Conservation (phyloP, 2,329 filamentous ascomycete genomes). For the Neofusicoccum sp. region DNA sequence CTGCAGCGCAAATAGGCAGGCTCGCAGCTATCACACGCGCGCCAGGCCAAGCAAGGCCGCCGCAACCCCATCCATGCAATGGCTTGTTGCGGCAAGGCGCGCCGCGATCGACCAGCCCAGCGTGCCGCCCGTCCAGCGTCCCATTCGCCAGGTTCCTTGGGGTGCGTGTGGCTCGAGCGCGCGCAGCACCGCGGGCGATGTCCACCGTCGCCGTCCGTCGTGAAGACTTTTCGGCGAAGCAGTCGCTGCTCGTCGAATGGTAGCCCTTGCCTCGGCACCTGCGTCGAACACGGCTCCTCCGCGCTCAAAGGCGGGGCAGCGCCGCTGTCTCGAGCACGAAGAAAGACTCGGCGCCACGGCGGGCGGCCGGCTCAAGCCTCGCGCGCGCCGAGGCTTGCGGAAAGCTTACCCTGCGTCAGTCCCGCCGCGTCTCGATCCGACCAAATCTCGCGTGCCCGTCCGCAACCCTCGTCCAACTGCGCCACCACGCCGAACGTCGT, state of each 20-base stretch:
- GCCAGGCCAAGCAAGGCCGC: constrained; percentile 19
- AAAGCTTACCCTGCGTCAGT: too few species aligned
- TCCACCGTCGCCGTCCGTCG: not conserved
- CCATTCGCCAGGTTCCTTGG: not conserved
- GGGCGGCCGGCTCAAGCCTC: constrained; percentile 9
- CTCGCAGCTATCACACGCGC: not conserved
- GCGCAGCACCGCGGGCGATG: not conserved
- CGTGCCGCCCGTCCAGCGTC: not conserved
- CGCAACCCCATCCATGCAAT: constrained; percentile 22
- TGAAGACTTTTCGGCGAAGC: too few species aligned
- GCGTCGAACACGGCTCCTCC: too few species aligned
- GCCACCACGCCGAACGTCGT: too few species aligned
- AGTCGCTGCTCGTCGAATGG: too few species aligned
- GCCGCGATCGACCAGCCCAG: not conserved
- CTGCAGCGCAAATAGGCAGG: constrained; percentile 2
- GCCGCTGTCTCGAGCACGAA: not conserved
- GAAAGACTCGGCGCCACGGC: not conserved
- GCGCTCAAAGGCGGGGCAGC: not conserved
- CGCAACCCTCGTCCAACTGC: too few species aligned
- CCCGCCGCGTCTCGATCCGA: too few species aligned
- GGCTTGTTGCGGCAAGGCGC: constrained; percentile 20
- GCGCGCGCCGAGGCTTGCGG: not conserved
- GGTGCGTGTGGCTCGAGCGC: not conserved
- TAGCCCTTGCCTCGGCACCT: too few species aligned
- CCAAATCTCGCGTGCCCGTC: too few species aligned